phyloP scores from a whole-genome alignment of 352 stramenopile genomes.

The Elongisporangium undulatum region DNA sequence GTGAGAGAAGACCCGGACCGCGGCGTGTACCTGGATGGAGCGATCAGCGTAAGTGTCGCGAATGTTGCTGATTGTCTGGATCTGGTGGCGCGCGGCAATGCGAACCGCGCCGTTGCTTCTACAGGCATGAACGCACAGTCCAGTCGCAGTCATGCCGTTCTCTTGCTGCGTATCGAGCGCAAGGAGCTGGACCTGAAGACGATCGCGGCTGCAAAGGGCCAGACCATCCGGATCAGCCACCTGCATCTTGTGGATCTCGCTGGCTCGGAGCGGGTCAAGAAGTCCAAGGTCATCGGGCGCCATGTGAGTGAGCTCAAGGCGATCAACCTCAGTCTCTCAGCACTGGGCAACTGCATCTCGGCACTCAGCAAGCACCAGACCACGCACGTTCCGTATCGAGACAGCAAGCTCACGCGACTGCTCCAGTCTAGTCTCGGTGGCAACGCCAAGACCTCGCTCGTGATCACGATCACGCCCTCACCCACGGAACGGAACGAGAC shows the following conservation, averaged over 20 bases:
- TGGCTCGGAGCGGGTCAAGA: constrained; percentile 72
- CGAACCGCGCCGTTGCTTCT: constrained; percentile 69
- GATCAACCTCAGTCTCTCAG: constrained; percentile 73
- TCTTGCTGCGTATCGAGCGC: constrained; percentile 81
- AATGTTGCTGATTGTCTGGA: constrained; percentile 42
- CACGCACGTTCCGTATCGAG: constrained; percentile 60
- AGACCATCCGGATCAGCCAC: constrained; percentile 51
- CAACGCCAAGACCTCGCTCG: constrained; percentile 68
- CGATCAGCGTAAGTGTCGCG: constrained; percentile 29
- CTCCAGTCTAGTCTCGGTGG: constrained; percentile 66
- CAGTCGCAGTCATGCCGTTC: constrained; percentile 82
- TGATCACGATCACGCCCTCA: constrained; percentile 52
- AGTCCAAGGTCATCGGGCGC: constrained; percentile 40
- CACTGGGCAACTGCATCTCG: constrained; percentile 71
- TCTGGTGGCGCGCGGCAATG: constrained; percentile 44
- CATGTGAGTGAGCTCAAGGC: constrained; percentile 66
- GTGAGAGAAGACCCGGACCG: constrained; percentile 58
- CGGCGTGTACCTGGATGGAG: constrained; percentile 64
- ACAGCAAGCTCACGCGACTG: constrained; percentile 70
- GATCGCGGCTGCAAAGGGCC: constrained; percentile 8
- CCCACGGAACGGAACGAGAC: constrained; percentile 49
- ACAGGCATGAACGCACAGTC: constrained; percentile 87
- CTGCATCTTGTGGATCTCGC: constrained; percentile 68
- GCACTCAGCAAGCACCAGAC: constrained; percentile 50
- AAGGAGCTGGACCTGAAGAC: constrained; percentile 31